Evolutionary conservation across 2,329 filamentous ascomycete species (phyloP).

Genomic region (Cladosporium sp.): DNA sequence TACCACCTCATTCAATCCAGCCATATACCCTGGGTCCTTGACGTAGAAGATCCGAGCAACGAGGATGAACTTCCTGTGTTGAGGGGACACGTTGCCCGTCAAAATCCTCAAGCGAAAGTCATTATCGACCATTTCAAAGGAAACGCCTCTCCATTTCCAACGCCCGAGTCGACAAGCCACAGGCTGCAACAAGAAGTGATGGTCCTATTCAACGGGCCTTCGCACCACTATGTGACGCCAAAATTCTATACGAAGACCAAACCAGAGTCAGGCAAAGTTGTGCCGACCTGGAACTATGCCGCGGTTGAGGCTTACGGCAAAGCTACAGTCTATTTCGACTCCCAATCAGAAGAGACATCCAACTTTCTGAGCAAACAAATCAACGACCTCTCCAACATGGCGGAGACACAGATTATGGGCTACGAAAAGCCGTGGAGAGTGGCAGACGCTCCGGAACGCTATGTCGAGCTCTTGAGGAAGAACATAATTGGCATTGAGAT

Average conservation of each 20-base stretch:
- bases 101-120: constrained; percentile 61
- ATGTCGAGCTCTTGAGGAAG: constrained; percentile 45
- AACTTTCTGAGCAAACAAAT: constrained; percentile 51
- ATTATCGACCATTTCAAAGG: constrained; percentile 46
- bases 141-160: constrained; percentile 16
- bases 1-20: constrained; percentile 54
- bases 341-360: constrained; percentile 41
- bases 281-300: constrained; percentile 68
- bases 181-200: constrained; percentile 51
- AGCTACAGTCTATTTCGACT: constrained; percentile 51
- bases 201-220: constrained; percentile 56
- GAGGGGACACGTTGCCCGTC: constrained; percentile 58
- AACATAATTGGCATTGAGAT: constrained; percentile 49
- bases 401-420: constrained; percentile 55
- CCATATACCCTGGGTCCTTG: constrained; percentile 59
- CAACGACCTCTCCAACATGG: constrained; percentile 47
- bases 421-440: constrained; percentile 54
- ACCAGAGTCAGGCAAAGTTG: constrained; percentile 60
- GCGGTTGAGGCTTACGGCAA: constrained; percentile 61
- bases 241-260: constrained; percentile 67
- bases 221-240: constrained; percentile 63
- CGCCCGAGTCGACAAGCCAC: constrained; percentile 8
- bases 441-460: constrained; percentile 52
- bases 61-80: constrained; percentile 45
- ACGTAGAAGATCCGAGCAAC: constrained; percentile 41